Evolutionary conservation across 2,329 filamentous ascomycete species (phyloP).

Genomic region (Zymoseptoria passerinii): DNA sequence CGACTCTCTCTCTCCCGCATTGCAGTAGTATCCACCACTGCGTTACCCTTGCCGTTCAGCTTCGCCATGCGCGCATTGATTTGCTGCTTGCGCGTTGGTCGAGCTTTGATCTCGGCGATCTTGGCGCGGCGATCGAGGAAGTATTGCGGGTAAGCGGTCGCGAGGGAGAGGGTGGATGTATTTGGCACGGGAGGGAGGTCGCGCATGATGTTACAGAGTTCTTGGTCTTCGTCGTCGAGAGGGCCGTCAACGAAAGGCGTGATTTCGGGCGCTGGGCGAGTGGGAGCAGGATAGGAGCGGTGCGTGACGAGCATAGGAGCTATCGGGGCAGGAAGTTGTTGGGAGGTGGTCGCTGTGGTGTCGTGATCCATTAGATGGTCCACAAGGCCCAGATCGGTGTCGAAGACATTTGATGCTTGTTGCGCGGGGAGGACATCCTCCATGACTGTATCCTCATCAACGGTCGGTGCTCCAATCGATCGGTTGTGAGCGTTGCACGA

Average conservation of each 20-base stretch:
- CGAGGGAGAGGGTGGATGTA: slow-evolving; percentile 1
- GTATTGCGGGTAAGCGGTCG: background rate
- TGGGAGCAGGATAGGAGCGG: background rate
- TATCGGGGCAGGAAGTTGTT: background rate
- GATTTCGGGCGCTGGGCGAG: background rate
- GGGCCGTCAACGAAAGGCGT: background rate
- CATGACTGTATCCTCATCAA: background rate
- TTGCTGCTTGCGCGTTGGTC: slow-evolving; percentile 31
- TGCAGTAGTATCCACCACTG: background rate
- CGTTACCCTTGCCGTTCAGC: background rate
- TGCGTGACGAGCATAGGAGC: background rate
- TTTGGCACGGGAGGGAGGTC: background rate
- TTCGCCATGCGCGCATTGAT: slow-evolving; percentile 1
- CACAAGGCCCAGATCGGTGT: background rate
- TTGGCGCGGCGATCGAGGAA: slow-evolving; percentile 42
- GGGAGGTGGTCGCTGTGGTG: background rate
- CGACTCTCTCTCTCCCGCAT: background rate
- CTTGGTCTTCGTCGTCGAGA: slow-evolving; percentile 2
- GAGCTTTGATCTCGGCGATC: slow-evolving; percentile 45
- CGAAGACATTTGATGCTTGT: background rate
- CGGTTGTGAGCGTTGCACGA: no score
- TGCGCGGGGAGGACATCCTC: background rate
- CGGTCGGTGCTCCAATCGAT: background rate
- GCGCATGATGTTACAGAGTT: background rate
- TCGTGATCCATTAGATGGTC: background rate